phyloP scores from a whole-genome alignment of 2,329 filamentous ascomycete genomes.

The Colletotrichum euphorbiae region DNA sequence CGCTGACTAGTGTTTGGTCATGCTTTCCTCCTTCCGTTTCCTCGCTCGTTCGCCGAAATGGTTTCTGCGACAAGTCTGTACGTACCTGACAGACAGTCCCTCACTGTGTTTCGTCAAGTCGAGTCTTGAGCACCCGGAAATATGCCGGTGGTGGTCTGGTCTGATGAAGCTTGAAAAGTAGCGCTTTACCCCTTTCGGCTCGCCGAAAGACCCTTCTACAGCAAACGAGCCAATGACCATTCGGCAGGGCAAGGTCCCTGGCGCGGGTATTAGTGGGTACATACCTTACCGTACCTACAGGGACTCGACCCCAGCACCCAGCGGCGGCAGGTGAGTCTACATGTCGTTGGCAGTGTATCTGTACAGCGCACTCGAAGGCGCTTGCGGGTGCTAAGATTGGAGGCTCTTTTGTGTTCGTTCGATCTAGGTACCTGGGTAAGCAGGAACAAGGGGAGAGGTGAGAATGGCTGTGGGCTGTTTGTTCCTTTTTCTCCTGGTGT shows the following conservation, averaged over 20 bases:
- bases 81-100: too few species aligned
- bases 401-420: conserved; percentile 25
- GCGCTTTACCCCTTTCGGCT: conserved; percentile 6
- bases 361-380: not conserved
- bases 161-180: not conserved
- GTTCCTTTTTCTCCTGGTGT: not conserved
- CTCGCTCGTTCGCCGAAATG: too few species aligned
- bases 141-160: too few species aligned
- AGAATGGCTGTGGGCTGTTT: not conserved
- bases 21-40: too few species aligned
- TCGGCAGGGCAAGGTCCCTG: not conserved
- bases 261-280: not conserved
- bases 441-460: too few species aligned
- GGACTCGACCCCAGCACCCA: not conserved
- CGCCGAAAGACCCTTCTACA: not conserved
- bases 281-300: not conserved
- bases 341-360: not conserved
- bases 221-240: not conserved
- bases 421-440: not conserved
- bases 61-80: too few species aligned
- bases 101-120: too few species aligned
- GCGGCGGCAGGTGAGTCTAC: not conserved
- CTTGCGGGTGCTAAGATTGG: conserved; percentile 36
- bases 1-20: too few species aligned
- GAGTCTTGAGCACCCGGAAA: too few species aligned